phyloP scores from a whole-genome alignment of 2,329 filamentous ascomycete genomes.

The Ceratocystis cubensis region DNA sequence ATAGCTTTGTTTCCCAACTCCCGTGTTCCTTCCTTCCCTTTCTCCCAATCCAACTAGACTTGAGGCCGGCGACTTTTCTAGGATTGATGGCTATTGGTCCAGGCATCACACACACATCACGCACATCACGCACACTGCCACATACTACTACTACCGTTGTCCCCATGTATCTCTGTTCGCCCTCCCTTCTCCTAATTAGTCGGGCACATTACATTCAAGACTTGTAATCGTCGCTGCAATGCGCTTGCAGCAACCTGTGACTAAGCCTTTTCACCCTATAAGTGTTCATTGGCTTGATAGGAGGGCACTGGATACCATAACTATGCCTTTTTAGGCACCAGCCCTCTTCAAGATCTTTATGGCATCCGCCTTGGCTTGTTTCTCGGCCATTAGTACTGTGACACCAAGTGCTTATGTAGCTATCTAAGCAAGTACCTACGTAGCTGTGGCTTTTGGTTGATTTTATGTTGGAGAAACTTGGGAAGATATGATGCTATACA shows the following conservation, averaged over 20 bases:
- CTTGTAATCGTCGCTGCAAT: background rate
- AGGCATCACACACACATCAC: background rate
- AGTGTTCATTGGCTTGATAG: background rate
- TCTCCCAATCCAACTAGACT: background rate
- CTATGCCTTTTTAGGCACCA: slow-evolving; percentile 1
- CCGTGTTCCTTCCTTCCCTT: background rate
- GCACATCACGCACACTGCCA: background rate
- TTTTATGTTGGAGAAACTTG: too few relatives aligned
- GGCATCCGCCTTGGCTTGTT: background rate
- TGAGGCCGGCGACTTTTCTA: slow-evolving; percentile 1
- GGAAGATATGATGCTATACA: too few relatives aligned
- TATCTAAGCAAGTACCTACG: too few relatives aligned
- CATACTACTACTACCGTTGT: background rate
- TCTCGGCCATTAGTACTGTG: background rate
- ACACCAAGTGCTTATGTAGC: background rate
- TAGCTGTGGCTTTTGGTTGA: too few relatives aligned
- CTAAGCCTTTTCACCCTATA: background rate
- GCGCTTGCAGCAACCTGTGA: background rate
- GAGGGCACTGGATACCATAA: background rate
- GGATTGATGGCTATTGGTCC: background rate
- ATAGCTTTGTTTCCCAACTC: background rate
- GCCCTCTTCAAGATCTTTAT: background rate
- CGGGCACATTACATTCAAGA: background rate
- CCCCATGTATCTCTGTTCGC: background rate
- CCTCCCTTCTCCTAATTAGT: background rate